Evolutionary conservation across 208 protist genomes (phyloP), one percentile per base, ranked within the genome.

Genomic region (Leishmania amazonensis): DNA sequence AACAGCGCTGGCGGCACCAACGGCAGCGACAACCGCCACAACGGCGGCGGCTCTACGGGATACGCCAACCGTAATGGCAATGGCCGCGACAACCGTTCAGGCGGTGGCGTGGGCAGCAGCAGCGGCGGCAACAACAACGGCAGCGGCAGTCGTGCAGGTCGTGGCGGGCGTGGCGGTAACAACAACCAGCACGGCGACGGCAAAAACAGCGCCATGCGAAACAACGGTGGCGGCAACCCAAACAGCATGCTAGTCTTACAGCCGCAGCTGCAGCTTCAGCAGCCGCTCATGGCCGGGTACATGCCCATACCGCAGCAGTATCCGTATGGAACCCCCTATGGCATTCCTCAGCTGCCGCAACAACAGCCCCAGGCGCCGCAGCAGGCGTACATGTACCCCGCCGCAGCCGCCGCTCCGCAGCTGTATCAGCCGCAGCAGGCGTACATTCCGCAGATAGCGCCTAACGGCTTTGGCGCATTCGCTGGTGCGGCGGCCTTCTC

Each of bases 151-250:
- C 79, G 65, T 17, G 73, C 35, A n/a, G 70, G 79, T 38, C n/a
- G 75, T 47, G 35, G 75, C 67, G 54, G 75, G 9, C 62, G 51
- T 65, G 72, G 76, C 11, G 78, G 82, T 9, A 85, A 85, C 65
- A 74, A 67, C 57, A 75, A 77, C 7, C 76, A 83, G n/a, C 80
- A 75, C 81, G 57, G 31, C 73, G 72, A 80, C 82, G 49, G 45
- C 68, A 67, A 78, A 76, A 86, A 42, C 81, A 87, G 76, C 81
- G 77, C 49, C 84, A 79, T 24, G 78, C 74, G 31, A 73, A 64
- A 19, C 67, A 73, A n/a, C 65, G 58, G 79, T 11, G 78, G 85
- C 8, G 81, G 84, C 58, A 77, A 82, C n/a, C 60, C 84, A 13
- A 77, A 51, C 51, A 31, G 38, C 21, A 57, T 85, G 57, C 79